Evolutionary conservation across 257 asterid genomes (phyloP).

Genomic region (Dorcoceras hygrometricum): DNA sequence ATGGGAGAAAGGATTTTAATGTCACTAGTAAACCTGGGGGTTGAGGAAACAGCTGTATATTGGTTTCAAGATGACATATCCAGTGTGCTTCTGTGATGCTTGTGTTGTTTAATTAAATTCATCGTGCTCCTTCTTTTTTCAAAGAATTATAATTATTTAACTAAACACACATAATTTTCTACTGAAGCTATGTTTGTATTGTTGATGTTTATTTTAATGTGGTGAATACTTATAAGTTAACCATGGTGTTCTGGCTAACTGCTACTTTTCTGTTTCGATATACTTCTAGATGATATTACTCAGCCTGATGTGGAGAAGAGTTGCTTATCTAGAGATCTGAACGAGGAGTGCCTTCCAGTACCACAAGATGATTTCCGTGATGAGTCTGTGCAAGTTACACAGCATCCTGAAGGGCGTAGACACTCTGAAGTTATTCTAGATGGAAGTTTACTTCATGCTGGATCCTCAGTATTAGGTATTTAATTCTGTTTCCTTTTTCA

Average conservation of each 20-base stretch:
- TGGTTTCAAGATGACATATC: constrained; percentile 1
- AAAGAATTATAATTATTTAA: constrained; percentile 6
- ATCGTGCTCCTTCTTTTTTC: not conserved
- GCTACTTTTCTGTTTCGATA: constrained; percentile 27
- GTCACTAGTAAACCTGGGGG: constrained; percentile 3
- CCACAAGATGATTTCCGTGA: constrained; percentile 34
- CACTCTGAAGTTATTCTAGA: constrained; percentile 26
- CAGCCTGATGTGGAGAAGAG: constrained; percentile 55
- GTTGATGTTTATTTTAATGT: not conserved
- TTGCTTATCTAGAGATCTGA: constrained; percentile 24
- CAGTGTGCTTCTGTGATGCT: not conserved
- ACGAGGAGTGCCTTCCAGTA: constrained; percentile 31
- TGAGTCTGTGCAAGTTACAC: constrained; percentile 30
- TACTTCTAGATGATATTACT: constrained; percentile 76
- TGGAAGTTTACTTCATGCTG: constrained; percentile 20
- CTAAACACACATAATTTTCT: constrained; percentile 8
- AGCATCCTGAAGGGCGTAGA: constrained; percentile 30
- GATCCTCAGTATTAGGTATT: constrained; percentile 44
- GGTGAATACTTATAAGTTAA: constrained; percentile 3
- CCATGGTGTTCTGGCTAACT: not conserved
- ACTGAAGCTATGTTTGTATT: constrained; percentile 9
- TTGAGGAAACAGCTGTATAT: not conserved
- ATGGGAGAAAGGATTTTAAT: constrained; percentile 4
- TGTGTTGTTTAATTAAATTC: not conserved
- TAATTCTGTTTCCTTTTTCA: constrained; percentile 19